Conservation (phyloP, 1,139 yeast genomes). For the Suhomyces chickasaworum region DNA sequence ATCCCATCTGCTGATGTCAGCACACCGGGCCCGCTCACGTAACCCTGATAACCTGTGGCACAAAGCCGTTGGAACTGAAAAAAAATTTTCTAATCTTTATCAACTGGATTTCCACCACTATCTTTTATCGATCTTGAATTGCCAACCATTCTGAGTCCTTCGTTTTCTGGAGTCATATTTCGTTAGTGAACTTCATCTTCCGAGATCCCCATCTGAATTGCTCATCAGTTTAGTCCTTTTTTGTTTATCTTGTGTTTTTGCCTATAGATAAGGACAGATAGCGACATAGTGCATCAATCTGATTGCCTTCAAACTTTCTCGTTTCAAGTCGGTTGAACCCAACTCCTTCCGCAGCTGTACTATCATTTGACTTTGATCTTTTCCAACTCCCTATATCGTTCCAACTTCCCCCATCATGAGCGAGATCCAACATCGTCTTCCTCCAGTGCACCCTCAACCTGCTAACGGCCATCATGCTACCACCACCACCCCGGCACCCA, state of each 20-base stretch:
- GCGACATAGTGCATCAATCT: not conserved
- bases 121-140: slow-evolving; percentile 4
- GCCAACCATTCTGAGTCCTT: slow-evolving; percentile 2
- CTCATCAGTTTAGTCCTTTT: too few species aligned
- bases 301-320: not conserved
- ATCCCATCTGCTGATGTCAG: slow-evolving; percentile 2
- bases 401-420: slow-evolving; percentile 25
- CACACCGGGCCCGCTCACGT: slow-evolving; percentile 6
- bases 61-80: slow-evolving; percentile 12
- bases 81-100: slow-evolving; percentile 16
- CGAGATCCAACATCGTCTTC: slow-evolving; percentile 34
- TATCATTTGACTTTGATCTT: not conserved
- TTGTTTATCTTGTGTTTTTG: not conserved
- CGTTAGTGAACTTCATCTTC: not conserved
- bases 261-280: slow-evolving; percentile 1
- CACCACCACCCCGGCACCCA: slow-evolving; percentile 10
- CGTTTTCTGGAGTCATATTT: slow-evolving; percentile 4
- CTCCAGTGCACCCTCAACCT: slow-evolving; percentile 20
- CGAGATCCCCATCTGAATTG: not conserved
- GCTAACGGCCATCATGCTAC: slow-evolving; percentile 10
- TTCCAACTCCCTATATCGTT: not conserved
- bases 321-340: not conserved
- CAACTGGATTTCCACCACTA: slow-evolving; percentile 10
- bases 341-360: not conserved
- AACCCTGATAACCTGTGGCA: slow-evolving; percentile 13